Conservation (phyloP, 2,329 filamentous ascomycete genomes). For the Pseudogymnoascus sp. region DNA sequence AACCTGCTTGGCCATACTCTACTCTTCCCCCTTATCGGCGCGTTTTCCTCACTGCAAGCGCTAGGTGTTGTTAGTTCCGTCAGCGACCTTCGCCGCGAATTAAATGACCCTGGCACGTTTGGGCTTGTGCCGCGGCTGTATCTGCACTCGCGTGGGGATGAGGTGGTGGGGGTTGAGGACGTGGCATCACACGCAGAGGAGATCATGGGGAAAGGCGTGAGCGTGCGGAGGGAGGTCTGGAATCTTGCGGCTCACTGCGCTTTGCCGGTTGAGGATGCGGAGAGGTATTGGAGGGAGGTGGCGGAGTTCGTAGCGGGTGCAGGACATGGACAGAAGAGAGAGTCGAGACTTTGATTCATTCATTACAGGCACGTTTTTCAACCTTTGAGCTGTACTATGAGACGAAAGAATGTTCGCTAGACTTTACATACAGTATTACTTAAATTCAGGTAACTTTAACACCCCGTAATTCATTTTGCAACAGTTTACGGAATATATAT, state of each 20-base stretch:
- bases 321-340: neutral
- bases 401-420: neutral
- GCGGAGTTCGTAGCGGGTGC: neutral
- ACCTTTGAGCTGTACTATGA: neutral
- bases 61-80: neutral
- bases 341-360: neutral
- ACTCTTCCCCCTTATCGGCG: neutral
- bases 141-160: neutral
- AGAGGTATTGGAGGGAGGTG: neutral
- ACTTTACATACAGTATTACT: neutral
- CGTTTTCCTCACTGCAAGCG: constrained; percentile 10
- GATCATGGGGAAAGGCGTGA: neutral
- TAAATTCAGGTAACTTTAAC: neutral
- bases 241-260: neutral
- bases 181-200: neutral
- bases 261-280: neutral
- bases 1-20: constrained; percentile 12
- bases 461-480: no score
- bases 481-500: no score
- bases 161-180: neutral
- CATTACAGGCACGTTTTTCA: neutral
- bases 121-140: neutral
- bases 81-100: neutral
- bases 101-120: neutral
- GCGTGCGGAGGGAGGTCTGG: neutral